phyloP scores from a whole-genome alignment of 1,139 yeast species.

The Blastobotrys indianensis region DNA sequence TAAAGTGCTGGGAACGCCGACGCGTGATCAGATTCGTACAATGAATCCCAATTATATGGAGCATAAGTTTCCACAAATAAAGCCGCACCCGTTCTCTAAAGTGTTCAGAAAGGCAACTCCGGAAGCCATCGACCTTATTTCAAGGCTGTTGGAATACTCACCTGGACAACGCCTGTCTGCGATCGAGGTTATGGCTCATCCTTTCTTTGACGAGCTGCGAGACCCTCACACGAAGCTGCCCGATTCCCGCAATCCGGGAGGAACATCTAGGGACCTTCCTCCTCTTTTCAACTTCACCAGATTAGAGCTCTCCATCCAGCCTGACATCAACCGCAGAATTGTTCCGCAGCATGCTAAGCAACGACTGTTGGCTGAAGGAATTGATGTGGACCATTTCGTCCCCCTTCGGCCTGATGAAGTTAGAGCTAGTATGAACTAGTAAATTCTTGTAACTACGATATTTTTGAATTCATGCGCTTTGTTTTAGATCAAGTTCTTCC shows the following conservation, averaged over 20 bases:
- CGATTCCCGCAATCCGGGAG: constrained; percentile 36
- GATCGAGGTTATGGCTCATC: constrained; percentile 59
- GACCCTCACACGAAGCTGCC: constrained; percentile 51
- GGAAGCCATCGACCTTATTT: constrained; percentile 60
- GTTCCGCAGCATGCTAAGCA: constrained; percentile 38
- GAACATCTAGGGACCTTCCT: constrained; percentile 35
- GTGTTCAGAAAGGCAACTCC: constrained; percentile 64
- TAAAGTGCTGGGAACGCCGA: constrained; percentile 91
- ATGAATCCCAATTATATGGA: constrained; percentile 98
- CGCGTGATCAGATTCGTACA: constrained; percentile 82
- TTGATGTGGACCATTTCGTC: constrained; percentile 34
- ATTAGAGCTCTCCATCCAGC: constrained; percentile 37
- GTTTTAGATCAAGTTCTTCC: no score
- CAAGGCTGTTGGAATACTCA: constrained; percentile 62
- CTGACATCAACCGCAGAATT: constrained; percentile 35
- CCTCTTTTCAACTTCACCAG: constrained; percentile 38
- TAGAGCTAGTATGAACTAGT: constrained; percentile 12
- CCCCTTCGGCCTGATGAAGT: constrained; percentile 35
- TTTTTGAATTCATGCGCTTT: background rate
- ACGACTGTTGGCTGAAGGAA: constrained; percentile 28
- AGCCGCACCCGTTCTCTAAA: constrained; percentile 82
- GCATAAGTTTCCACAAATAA: constrained; percentile 92
- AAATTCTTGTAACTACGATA: background rate
- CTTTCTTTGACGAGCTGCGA: constrained; percentile 72
- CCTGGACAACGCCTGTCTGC: constrained; percentile 69